Conservation (phyloP, 2,329 filamentous ascomycete species). For the Diatrype stigma region DNA sequence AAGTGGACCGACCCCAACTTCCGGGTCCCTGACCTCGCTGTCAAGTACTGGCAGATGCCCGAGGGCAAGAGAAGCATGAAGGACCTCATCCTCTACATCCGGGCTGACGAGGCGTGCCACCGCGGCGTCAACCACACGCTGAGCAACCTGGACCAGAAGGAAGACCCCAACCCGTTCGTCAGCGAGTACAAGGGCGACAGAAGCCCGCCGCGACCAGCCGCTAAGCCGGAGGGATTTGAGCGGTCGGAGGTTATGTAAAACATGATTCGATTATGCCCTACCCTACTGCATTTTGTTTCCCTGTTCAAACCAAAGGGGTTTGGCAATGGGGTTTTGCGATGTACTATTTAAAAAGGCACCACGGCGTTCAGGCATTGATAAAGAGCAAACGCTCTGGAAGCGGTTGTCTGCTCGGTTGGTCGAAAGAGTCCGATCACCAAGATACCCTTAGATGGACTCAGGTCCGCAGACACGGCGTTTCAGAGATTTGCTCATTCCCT, state of each 20-base stretch:
- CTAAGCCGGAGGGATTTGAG: slow-evolving; percentile 73
- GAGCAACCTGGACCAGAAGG: slow-evolving; percentile 76
- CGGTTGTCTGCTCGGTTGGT: not conserved
- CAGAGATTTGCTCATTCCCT: not conserved
- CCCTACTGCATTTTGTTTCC: too few species aligned
- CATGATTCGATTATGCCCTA: too few species aligned
- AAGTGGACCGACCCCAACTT: slow-evolving; percentile 71
- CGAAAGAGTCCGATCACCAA: not conserved
- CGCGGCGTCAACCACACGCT: slow-evolving; percentile 95
- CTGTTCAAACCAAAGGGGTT: not conserved
- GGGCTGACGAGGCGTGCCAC: slow-evolving; percentile 85
- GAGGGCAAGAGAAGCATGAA: slow-evolving; percentile 77
- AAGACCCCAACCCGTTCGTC: slow-evolving; percentile 90
- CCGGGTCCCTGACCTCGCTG: slow-evolving; percentile 78
- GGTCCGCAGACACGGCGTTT: not conserved
- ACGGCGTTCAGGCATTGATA: not conserved
- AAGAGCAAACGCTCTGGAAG: not conserved
- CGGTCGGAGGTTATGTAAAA: slow-evolving; percentile 72
- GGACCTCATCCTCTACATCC: slow-evolving; percentile 82
- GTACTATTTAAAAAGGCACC: not conserved
- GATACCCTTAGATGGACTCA: slow-evolving; percentile 1
- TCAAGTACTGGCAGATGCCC: slow-evolving; percentile 93
- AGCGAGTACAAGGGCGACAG: slow-evolving; percentile 70
- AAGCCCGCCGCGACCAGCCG: slow-evolving; percentile 62
- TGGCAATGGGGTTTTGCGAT: not conserved